These are phyloP conservation scores for Auricularia auricula-judae DNA, from an alignment of 768 basidiomycete species.

Conservation along the genomic window DNA sequence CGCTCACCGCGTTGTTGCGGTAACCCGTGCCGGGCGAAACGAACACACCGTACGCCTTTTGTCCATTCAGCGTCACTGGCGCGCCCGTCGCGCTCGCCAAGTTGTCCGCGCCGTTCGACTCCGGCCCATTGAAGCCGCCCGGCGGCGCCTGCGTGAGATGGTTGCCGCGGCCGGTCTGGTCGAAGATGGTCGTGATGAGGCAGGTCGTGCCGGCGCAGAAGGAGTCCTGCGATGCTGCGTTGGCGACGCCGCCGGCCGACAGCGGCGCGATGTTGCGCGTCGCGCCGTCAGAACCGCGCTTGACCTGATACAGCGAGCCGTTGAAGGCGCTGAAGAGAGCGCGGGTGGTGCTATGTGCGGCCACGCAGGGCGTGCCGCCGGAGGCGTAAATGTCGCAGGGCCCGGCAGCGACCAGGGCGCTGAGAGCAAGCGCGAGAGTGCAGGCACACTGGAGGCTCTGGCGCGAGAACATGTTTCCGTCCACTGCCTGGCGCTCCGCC, in stretches of 20 bases:
- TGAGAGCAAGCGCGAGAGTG: not conserved
- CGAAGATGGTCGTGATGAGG: not conserved
- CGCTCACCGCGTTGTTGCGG: not conserved
- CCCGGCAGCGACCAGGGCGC: not conserved
- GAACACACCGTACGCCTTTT: slow-evolving; percentile 1
- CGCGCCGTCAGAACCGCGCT: not conserved
- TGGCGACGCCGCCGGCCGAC: not conserved
- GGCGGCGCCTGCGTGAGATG: not conserved
- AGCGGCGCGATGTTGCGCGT: not conserved
- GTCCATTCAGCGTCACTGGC: not conserved
- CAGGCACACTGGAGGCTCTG: not conserved
- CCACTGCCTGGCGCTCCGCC: not conserved
- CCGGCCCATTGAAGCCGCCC: not conserved
- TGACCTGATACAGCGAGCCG: not conserved
- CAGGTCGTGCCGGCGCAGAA: not conserved
- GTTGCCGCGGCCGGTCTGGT: not conserved
- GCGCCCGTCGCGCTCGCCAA: not conserved
- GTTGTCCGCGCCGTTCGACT: not conserved
- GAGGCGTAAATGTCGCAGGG: not conserved
- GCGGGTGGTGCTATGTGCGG: not conserved
- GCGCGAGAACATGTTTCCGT: not conserved
- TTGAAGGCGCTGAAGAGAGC: not conserved
- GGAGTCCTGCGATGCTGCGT: not conserved
- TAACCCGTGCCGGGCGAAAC: not conserved
- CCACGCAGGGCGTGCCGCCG: not conserved